Evolutionary conservation across 352 stramenopile genomes (phyloP).

Genomic region (Phytophthora pisi): DNA sequence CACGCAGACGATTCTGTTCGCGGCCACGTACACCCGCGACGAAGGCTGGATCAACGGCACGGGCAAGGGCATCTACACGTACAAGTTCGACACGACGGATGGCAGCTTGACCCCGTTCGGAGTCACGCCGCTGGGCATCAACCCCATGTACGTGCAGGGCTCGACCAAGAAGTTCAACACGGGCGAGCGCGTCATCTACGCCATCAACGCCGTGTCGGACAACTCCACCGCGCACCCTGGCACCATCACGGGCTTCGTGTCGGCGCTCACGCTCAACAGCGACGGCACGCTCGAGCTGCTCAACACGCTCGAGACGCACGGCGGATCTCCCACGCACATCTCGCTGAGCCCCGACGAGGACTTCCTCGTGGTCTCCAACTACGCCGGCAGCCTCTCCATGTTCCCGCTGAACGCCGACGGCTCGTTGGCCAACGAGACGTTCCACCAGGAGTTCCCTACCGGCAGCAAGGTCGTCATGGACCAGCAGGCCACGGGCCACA

Average conservation of each 20-base stretch:
- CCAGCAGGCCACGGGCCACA: conserved; percentile 52
- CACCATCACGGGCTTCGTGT: conserved; percentile 55
- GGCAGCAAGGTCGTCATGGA: conserved; percentile 44
- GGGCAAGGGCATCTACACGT: conserved; percentile 67
- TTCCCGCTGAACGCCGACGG: conserved; percentile 58
- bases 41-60: conserved; percentile 74
- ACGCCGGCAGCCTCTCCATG: conserved; percentile 63
- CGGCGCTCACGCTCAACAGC: conserved; percentile 43
- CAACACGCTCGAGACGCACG: conserved; percentile 56
- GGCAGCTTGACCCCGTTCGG: conserved; percentile 45
- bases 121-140: conserved; percentile 62
- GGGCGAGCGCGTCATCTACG: conserved; percentile 49
- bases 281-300: conserved; percentile 51
- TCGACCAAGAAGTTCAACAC: conserved; percentile 35
- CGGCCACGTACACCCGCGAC: conserved; percentile 65
- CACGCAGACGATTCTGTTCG: conserved; percentile 49
- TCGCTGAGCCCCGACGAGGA: conserved; percentile 52
- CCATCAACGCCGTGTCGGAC: conserved; percentile 59
- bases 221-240: conserved; percentile 29
- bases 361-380: conserved; percentile 71
- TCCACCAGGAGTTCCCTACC: conserved; percentile 48
- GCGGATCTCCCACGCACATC: conserved; percentile 52
- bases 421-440: conserved; percentile 39
- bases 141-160: conserved; percentile 70
- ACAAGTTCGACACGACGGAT: conserved; percentile 50